Conservation (phyloP, 2,329 filamentous ascomycete species). For the Onygenales sp. region DNA sequence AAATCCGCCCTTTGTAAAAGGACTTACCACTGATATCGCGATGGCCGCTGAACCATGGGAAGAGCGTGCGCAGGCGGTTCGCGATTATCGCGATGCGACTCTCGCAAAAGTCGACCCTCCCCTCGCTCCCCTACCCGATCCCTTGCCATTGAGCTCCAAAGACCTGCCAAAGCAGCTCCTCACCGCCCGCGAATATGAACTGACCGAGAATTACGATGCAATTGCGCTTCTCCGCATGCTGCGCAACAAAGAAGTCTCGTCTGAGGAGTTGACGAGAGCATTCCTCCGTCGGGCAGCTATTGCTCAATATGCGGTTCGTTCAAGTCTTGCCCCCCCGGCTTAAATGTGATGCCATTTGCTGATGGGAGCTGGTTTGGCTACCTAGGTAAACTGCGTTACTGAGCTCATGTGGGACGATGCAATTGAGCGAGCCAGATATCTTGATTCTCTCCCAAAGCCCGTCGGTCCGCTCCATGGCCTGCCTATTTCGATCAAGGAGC, state of each 20-base stretch:
- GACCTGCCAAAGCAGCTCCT: slow-evolving; percentile 38
- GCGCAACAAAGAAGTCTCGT: slow-evolving; percentile 34
- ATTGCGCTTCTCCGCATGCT: slow-evolving; percentile 34
- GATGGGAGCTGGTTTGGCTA: background rate
- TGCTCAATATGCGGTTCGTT: slow-evolving; percentile 40
- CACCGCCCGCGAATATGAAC: slow-evolving; percentile 37
- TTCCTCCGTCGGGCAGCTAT: slow-evolving; percentile 48
- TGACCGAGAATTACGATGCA: slow-evolving; percentile 41
- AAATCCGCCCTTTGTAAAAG: no score
- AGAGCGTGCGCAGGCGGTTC: slow-evolving; percentile 12
- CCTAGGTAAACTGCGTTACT: slow-evolving; percentile 47
- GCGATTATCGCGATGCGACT: slow-evolving; percentile 16
- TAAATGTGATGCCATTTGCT: background rate
- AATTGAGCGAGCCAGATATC: slow-evolving; percentile 34
- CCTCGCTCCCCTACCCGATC: slow-evolving; percentile 6
- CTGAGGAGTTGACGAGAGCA: slow-evolving; percentile 39
- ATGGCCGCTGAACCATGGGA: slow-evolving; percentile 11
- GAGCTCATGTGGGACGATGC: slow-evolving; percentile 45
- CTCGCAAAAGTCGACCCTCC: slow-evolving; percentile 17
- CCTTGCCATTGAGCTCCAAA: slow-evolving; percentile 13
- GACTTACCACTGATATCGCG: background rate
- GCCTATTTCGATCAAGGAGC: slow-evolving; percentile 44
- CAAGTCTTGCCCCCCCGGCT: slow-evolving; percentile 21
- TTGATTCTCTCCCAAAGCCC: slow-evolving; percentile 37
- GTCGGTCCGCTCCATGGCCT: slow-evolving; percentile 54